Evolutionary conservation across 495 filamentous ascomycete species (phyloP), one percentile per base, ranked within the genome.

Genomic region (Neurospora sp.): DNA sequence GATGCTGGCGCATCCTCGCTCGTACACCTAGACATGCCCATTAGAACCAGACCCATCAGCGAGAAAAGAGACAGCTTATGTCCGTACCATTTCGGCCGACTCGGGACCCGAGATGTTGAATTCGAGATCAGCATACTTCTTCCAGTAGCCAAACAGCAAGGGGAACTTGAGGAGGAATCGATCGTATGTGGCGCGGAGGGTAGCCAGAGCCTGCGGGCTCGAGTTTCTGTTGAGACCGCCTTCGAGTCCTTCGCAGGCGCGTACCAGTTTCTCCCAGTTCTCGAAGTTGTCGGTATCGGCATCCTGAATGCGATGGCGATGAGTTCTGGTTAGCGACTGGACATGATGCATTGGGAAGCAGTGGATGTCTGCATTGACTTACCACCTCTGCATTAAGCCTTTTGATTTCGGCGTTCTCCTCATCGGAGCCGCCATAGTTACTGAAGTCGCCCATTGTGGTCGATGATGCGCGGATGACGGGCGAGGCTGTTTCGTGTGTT

Each of bases 101-200:
- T 99, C 96, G 1, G 96, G 97, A 37, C 96, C 96, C 6, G 93
- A 93, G 75, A 98, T 97, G 18, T 92, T 92, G 82, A 99, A 99
- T 78, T 99, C 96, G 35, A 97, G 83, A 79, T 98, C 96, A 76
- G 96, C 96, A 89, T 99, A 99, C 81, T 97, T 98, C 85, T 98
- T 98, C 96, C 96, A 99, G 82, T 98, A 99, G 53, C 94, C 96
- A 79, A 98, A 99, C 3, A 98, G 88, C 35, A 98, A 86, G 2
- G 96, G 96, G 77, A 98, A 99, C 79, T 97, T 97, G 71, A 93
- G 91, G 10, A 99, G 89, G 78, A 99, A 95, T 10, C 92, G 89
- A 80, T 99, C 96, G 81, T 97, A 98, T 70, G 91, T 87, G 76
- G 91, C 88, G 77, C 96, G 90, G 39, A 91, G 90, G 11, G 93